These are phyloP conservation scores for Eimeria nieschulzi DNA, from an alignment of 169 alveolate genomes.

Conservation along the genomic window DNA sequence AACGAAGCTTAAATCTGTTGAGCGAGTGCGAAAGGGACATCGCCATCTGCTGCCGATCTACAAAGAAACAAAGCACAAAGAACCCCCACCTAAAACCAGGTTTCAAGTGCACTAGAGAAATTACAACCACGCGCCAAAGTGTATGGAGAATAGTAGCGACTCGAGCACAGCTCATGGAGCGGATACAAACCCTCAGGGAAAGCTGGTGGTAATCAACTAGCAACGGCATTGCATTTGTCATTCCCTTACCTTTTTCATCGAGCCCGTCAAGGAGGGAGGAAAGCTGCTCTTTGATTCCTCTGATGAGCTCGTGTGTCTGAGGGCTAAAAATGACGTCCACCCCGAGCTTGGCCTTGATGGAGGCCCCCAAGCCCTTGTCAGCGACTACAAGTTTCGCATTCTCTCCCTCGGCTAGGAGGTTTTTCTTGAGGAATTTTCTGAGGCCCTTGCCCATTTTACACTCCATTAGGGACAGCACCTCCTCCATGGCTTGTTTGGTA, in stretches of 20 bases:
- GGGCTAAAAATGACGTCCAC: slow-evolving; percentile 86
- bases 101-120: not conserved
- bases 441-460: slow-evolving; percentile 85
- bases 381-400: slow-evolving; percentile 87
- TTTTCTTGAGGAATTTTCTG: slow-evolving; percentile 94
- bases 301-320: slow-evolving; percentile 87
- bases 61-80: not conserved
- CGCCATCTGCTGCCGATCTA: slow-evolving; percentile 88
- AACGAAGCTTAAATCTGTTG: slow-evolving; percentile 96
- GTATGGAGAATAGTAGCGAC: too few species aligned
- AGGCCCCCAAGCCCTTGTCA: slow-evolving; percentile 90
- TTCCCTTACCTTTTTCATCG: slow-evolving; percentile 83
- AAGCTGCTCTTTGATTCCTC: slow-evolving; percentile 90
- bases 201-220: too few species aligned
- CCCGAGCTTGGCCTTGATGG: slow-evolving; percentile 89
- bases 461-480: slow-evolving; percentile 86
- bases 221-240: too few species aligned
- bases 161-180: too few species aligned
- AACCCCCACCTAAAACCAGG: not conserved
- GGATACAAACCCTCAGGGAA: not conserved
- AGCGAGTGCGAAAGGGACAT: slow-evolving; percentile 92
- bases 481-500: slow-evolving; percentile 91
- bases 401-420: slow-evolving; percentile 80
- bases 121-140: too few species aligned
- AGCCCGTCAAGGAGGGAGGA: slow-evolving; percentile 88